Evolutionary conservation across 495 filamentous ascomycete genomes (phyloP), one percentile per base, ranked within the genome.

Genomic region (Xylaria palmicola): DNA sequence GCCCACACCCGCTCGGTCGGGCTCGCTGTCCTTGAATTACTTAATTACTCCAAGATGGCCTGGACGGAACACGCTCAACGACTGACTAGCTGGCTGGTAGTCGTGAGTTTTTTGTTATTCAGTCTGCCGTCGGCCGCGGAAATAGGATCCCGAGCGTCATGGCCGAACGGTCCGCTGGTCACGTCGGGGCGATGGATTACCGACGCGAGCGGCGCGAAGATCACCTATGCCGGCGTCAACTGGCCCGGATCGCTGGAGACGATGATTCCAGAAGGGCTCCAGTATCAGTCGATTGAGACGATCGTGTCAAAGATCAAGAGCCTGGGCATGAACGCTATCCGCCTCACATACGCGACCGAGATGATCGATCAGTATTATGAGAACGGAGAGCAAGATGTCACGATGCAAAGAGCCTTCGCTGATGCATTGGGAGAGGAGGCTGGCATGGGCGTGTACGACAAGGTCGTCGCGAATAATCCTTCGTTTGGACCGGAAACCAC

Each of bases 251-350:
- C 76, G 12, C 72, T 72, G 4, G 83, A 85, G 10, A 70, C 77
- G 12, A 86, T 85, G 80, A 69, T 87, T 24, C 84, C 84, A 0
- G 84, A 86, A 63, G 84, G 84, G 0, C 68, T 87, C 12, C 79
- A 85, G 59, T 83, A 86, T 59, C 72, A 77, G 39, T 82, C 80
- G 0, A 75, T 85, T 44, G 67, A 68, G 41, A 67, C 69, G 5
- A 84, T 84, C 15, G 76, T 84, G 0, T 59, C 62, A 15, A 83
- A 78, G 58, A 72, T 85, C 53, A 81, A 79, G 52, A 70, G 70
- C 29, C 52, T 81, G 19, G 80, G 80, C 6, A 81, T 87, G 75
- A 85, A 85, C 53, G 64, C 71, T 10, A 72, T 87, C 27, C 78
- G 84, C 0, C 68, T 87, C 2, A 85, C 83, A 1, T 86, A 81